phyloP scores from a whole-genome alignment of 768 basidiomycete genomes.

The Leccinum subgranulosum region DNA sequence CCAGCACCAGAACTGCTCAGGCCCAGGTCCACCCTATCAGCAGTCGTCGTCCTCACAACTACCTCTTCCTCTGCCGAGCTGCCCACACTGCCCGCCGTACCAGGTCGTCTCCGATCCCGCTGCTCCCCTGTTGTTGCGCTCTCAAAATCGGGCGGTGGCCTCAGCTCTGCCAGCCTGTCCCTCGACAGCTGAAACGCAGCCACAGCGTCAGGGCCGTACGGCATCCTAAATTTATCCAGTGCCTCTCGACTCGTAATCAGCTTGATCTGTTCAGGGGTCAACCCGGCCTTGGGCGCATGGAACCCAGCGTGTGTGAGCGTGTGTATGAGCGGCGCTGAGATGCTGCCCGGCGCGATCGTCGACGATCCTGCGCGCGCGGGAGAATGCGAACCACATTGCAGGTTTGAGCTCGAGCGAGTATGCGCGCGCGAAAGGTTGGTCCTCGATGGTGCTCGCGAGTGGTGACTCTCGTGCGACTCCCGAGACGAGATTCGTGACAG shows the following conservation, averaged over 20 bases:
- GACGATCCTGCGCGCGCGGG: slow-evolving; percentile 54
- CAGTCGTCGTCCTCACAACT: neutral
- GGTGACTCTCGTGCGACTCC: slow-evolving; percentile 19
- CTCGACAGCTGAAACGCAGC: slow-evolving; percentile 51
- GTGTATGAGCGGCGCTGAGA: slow-evolving; percentile 74
- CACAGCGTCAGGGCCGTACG: slow-evolving; percentile 72
- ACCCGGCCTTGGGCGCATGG: slow-evolving; percentile 47
- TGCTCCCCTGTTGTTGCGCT: slow-evolving; percentile 1
- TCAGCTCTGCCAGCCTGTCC: slow-evolving; percentile 33
- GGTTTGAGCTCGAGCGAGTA: slow-evolving; percentile 34
- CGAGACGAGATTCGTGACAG: slow-evolving; percentile 22
- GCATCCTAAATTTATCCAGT: slow-evolving; percentile 67
- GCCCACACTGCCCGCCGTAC: neutral
- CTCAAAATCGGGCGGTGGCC: slow-evolving; percentile 55
- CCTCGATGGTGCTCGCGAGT: slow-evolving; percentile 25
- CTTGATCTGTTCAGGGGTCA: slow-evolving; percentile 54
- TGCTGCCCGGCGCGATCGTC: slow-evolving; percentile 66
- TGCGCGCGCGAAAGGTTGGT: slow-evolving; percentile 33
- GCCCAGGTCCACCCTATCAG: neutral
- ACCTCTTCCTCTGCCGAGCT: neutral
- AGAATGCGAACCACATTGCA: slow-evolving; percentile 39
- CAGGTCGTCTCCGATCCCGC: neutral
- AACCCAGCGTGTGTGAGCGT: slow-evolving; percentile 71
- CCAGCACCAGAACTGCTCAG: neutral
- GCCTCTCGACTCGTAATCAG: slow-evolving; percentile 67